phyloP scores from a whole-genome alignment of 768 basidiomycete species.

The Psilocybe sp. region DNA sequence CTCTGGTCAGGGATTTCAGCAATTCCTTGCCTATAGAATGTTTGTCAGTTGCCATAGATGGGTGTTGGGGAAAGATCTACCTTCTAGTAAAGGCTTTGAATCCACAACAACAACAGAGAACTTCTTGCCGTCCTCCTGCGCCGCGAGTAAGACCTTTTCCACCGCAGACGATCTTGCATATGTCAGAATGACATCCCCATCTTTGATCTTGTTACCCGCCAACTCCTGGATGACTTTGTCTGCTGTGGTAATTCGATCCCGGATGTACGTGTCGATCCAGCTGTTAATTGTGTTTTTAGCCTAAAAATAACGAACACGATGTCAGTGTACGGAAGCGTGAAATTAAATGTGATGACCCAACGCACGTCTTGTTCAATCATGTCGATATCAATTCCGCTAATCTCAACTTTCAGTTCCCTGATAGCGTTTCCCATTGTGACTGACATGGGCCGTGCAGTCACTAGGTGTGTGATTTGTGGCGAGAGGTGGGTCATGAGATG shows the following conservation, averaged over 20 bases:
- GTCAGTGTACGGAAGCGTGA: slow-evolving; percentile 6
- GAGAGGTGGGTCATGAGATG: slow-evolving; percentile 92
- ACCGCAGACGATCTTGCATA: slow-evolving; percentile 96
- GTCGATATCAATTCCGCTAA: slow-evolving; percentile 89
- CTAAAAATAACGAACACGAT: slow-evolving; percentile 34
- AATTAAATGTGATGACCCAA: slow-evolving; percentile 3
- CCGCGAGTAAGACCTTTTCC: slow-evolving; percentile 81
- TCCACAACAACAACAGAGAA: slow-evolving; percentile 95
- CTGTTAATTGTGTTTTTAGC: slow-evolving; percentile 82
- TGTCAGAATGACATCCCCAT: slow-evolving; percentile 89
- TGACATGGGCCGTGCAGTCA: slow-evolving; percentile 85
- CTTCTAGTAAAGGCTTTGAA: slow-evolving; percentile 93
- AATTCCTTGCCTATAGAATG: slow-evolving; percentile 67
- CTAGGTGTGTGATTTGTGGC: slow-evolving; percentile 89
- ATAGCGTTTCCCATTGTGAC: slow-evolving; percentile 95
- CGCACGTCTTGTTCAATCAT: slow-evolving; percentile 90
- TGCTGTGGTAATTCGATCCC: slow-evolving; percentile 89
- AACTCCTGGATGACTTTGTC: slow-evolving; percentile 90
- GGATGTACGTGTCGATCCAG: slow-evolving; percentile 91
- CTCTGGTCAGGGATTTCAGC: slow-evolving; percentile 63
- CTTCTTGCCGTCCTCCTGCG: slow-evolving; percentile 66
- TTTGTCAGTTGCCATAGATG: slow-evolving; percentile 1
- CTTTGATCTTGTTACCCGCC: slow-evolving; percentile 90
- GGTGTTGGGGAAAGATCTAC: slow-evolving; percentile 29
- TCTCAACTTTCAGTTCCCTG: slow-evolving; percentile 91